These are phyloP conservation scores for Acacia concinna DNA, from an alignment of 331 rosid genomes.

Conservation along the genomic window DNA sequence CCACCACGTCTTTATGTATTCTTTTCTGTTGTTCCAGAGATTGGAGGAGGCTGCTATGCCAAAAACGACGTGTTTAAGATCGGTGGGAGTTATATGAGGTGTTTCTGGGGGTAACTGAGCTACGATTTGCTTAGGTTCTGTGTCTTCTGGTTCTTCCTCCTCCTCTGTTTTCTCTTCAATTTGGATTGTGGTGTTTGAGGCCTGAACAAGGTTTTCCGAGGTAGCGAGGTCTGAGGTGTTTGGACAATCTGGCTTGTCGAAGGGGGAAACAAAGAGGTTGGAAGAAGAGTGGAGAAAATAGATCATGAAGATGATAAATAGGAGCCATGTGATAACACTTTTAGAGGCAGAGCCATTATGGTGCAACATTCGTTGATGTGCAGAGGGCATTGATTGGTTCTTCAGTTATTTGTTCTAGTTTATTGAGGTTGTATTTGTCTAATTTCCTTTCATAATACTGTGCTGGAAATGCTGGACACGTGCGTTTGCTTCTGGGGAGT, in stretches of 20 bases:
- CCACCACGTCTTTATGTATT: slow-evolving; percentile 87
- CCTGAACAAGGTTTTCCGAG: slow-evolving; percentile 25
- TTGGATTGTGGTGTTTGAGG: slow-evolving; percentile 15
- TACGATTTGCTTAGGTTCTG: background rate
- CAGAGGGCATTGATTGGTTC: slow-evolving; percentile 15
- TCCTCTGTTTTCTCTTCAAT: background rate
- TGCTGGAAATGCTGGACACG: background rate
- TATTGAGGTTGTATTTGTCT: background rate
- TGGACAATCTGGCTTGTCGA: slow-evolving; percentile 37
- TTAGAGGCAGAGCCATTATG: slow-evolving; percentile 33
- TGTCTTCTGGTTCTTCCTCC: background rate
- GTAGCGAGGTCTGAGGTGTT: background rate
- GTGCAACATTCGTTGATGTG: slow-evolving; percentile 16
- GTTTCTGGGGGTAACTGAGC: slow-evolving; percentile 4
- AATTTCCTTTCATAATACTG: slow-evolving; percentile 10
- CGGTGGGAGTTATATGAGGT: slow-evolving; percentile 41
- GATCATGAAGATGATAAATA: slow-evolving; percentile 40
- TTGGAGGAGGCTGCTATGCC: slow-evolving; percentile 78
- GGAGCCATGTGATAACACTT: slow-evolving; percentile 47
- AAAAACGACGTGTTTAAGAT: slow-evolving; percentile 67
- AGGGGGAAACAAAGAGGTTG: slow-evolving; percentile 50
- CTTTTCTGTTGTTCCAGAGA: slow-evolving; percentile 70
- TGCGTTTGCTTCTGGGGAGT: background rate
- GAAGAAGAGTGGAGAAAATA: slow-evolving; percentile 57
- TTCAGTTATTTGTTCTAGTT: slow-evolving; percentile 8